These are phyloP conservation scores for Eragrostis nindensis DNA, from an alignment of 176 grass and related monocot genomes.

Conservation along the genomic window DNA sequence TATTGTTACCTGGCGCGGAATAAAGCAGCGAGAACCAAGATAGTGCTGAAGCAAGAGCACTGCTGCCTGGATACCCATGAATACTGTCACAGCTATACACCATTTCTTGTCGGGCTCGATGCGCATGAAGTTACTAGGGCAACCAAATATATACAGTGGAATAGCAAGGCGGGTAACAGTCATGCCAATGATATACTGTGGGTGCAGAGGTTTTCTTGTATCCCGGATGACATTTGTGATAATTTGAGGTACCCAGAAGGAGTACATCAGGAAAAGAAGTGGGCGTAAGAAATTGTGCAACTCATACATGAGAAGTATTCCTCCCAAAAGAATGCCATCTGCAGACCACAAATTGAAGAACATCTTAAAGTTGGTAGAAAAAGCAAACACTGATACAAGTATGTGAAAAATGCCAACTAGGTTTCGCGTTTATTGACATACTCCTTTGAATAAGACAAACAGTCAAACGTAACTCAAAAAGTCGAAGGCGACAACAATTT, in stretches of 20 bases:
- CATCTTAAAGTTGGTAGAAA: conserved; percentile 8
- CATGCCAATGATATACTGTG: conserved; percentile 96
- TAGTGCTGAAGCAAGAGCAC: conserved; percentile 93
- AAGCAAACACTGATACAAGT: background rate
- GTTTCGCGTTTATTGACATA: background rate
- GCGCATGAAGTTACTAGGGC: conserved; percentile 94
- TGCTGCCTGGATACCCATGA: conserved; percentile 71
- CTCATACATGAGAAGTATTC: conserved; percentile 93
- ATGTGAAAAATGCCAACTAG: background rate
- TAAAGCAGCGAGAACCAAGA: conserved; percentile 96
- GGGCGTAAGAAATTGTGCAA: conserved; percentile 81
- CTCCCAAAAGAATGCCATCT: conserved; percentile 99
- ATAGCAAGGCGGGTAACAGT: conserved; percentile 78
- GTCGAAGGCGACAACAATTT: too few relatives aligned
- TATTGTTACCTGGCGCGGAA: conserved; percentile 87
- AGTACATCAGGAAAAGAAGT: conserved; percentile 83
- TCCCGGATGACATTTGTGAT: conserved; percentile 88
- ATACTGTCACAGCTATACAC: conserved; percentile 79
- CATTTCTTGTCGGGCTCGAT: conserved; percentile 77
- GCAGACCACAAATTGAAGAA: conserved; percentile 36
- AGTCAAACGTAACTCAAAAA: too few relatives aligned
- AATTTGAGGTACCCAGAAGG: conserved; percentile 98
- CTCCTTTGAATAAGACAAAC: background rate
- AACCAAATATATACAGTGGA: conserved; percentile 94
- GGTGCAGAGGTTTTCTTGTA: conserved; percentile 96